These are phyloP conservation scores for Colletotrichum brevisporum DNA, from an alignment of 2,329 filamentous ascomycete genomes.

Conservation along the genomic window DNA sequence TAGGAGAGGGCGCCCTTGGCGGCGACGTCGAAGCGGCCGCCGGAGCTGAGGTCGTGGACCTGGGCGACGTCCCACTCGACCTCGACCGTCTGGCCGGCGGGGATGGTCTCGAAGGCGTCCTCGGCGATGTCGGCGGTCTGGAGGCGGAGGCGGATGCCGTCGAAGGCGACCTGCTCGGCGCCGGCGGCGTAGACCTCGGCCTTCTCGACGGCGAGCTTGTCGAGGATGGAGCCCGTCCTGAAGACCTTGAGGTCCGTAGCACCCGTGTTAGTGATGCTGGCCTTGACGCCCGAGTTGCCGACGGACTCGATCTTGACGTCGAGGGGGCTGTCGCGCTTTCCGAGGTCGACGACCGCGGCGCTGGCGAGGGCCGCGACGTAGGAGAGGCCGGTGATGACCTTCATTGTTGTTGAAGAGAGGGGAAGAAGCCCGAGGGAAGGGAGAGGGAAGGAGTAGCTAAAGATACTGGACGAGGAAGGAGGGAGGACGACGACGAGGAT, in stretches of 20 bases:
- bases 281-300: constrained; percentile 68
- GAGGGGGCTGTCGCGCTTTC: constrained; percentile 57
- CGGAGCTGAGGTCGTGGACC: constrained; percentile 65
- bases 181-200: constrained; percentile 63
- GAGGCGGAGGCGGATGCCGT: constrained; percentile 67
- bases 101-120: constrained; percentile 65
- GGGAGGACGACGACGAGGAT: background rate
- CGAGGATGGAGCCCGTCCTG: constrained; percentile 68
- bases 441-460: background rate
- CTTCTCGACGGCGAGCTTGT: constrained; percentile 67
- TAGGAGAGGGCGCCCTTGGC: constrained; percentile 70
- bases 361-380: constrained; percentile 53
- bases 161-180: constrained; percentile 63
- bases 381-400: constrained; percentile 53
- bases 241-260: constrained; percentile 64
- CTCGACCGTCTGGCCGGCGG: constrained; percentile 64
- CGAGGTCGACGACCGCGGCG: constrained; percentile 51
- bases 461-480: background rate
- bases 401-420: constrained; percentile 50
- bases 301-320: constrained; percentile 62
- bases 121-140: constrained; percentile 59
- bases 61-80: constrained; percentile 69
- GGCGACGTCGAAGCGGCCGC: constrained; percentile 70
- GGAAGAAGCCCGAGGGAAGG: background rate
- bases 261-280: constrained; percentile 67